Evolutionary conservation across 306 rosid genomes (phyloP), one percentile per base, ranked within the genome.

Genomic region (Astragalus membranaceus): DNA sequence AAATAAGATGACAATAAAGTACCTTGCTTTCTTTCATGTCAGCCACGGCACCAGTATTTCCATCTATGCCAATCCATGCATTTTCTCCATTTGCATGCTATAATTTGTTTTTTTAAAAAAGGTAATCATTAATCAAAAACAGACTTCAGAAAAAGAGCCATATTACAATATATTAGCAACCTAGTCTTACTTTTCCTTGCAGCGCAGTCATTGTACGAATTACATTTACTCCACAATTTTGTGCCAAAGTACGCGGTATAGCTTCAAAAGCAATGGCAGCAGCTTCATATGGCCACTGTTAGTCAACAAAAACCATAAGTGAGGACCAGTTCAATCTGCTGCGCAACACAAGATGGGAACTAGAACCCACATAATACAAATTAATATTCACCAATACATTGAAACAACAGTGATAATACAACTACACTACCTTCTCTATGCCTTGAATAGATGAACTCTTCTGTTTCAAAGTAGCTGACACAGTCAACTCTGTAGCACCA

Each of bases 231-330:
- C 99, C 99, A 80, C 99, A 95, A 82, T 95, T 95, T 79, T 95
- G 97, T 15, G 97, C 96, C 84, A 95, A 77, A 20, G 99, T 95
- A 52, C 99, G 88, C 8, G 99, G 99, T 60, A 95, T 95, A 61
- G 97, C 88, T 88, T 95, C 99, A 80, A 95, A 95, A 55, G 99
- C 99, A 35, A 91, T 42, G 20, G 99, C 97, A 77, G 99, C 99
- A 74, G 96, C 97, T 91, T 95, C 99, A 76, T 95, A 95, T 9
- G 99, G 99, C 99, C 99, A 95, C 99, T 95, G 68, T 65, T 58
- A 72, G 30, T 72, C 65, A 80, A 55, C 66, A 76, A 53, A 44
- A 72, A 79, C 20, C n/a, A 39, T 26, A 52, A 10, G 51, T 76
- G 44, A 85, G 77, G 42, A 69, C 42, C 32, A 55, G 75, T 64